Base-by-base conservation (phyloP, 371 early-diverging fungal species). In the Mortierella sp. region DNA sequence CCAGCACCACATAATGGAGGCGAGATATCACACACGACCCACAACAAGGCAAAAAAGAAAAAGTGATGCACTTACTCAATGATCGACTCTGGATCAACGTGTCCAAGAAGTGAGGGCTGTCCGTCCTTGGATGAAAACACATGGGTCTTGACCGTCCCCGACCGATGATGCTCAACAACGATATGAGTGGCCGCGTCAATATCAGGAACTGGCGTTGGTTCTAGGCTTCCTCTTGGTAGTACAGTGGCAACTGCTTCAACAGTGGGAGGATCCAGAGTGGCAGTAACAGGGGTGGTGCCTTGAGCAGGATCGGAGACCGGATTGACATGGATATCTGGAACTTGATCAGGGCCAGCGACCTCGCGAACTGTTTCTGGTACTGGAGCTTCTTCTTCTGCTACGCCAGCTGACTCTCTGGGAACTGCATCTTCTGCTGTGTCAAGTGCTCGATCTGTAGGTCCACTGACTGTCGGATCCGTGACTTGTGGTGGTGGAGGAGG, bases 131-230 rank as follows among this genome's bases (percentile, higher is more conserved):
- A 48, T 1, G 63, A 45, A 51, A 48, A 73, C 31, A 73, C 67
- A 49, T 73, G 73, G 5, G 73, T 73, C 48, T 57, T 57, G 55
- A 73, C 73, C 1, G 58, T 63, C 7, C 73, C 73, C 2, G 62
- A 49, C 19, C 41, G 57, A 43, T 25, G 41, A 22, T 73, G 73
- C 49, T 73, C 73, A 6, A 73, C 67, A 1, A 73, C 67, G 5
- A 73, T 63, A 43, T 73, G 73, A 4, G 73, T 73, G 8, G 73
- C 62, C 5, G 37, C 54, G 19, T 62, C 54, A 19, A 59, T 48
- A 12, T 73, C 43, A 2, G 24, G 16, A 8, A 41, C 27, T 5
- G 54, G 44, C 5, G 24, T 24, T 9, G 52, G 46, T 7, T 48
- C 52, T 13, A 34, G 34, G 10, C 28, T 24, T 22, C 21, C 48